Evolutionary conservation across 129 eudicot species (phyloP).

Genomic region (Mikania micrantha): DNA sequence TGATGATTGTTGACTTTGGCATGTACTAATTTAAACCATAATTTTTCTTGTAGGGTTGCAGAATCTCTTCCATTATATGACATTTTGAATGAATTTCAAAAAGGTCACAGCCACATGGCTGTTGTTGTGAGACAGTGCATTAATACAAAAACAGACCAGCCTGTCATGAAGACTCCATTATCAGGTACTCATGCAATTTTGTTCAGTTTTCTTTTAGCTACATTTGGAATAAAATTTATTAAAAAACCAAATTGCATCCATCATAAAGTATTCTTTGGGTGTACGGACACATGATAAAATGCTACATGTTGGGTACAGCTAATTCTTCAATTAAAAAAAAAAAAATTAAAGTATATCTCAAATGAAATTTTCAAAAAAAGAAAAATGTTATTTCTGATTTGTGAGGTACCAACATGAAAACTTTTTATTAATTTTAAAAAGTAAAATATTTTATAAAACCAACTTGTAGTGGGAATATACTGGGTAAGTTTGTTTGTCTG

Average conservation of each 20-base stretch:
- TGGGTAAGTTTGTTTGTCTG: too few species aligned
- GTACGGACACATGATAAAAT: background rate
- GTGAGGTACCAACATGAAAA: too few species aligned
- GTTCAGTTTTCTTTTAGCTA: background rate
- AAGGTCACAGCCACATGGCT: constrained; percentile 98
- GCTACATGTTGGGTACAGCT: too few species aligned
- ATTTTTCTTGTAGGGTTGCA: constrained; percentile 50
- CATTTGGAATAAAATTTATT: background rate
- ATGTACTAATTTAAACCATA: background rate
- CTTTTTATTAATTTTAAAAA: too few species aligned
- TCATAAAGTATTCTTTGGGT: background rate
- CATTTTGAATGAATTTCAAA: constrained; percentile 88
- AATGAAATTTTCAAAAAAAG: too few species aligned
- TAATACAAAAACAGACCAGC: constrained; percentile 24
- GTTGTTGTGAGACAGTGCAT: constrained; percentile 53
- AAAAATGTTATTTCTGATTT: too few species aligned
- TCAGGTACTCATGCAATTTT: constrained; percentile 22
- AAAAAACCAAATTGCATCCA: background rate
- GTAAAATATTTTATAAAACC: background rate
- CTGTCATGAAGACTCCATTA: constrained; percentile 26
- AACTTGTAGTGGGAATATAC: too few species aligned
- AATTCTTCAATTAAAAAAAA: too few species aligned
- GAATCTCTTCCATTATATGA: constrained; percentile 79
- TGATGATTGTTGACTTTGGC: background rate
- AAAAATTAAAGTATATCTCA: too few species aligned